phyloP scores from a whole-genome alignment of 345 rosid species.

The Eucalyptus regnans region DNA sequence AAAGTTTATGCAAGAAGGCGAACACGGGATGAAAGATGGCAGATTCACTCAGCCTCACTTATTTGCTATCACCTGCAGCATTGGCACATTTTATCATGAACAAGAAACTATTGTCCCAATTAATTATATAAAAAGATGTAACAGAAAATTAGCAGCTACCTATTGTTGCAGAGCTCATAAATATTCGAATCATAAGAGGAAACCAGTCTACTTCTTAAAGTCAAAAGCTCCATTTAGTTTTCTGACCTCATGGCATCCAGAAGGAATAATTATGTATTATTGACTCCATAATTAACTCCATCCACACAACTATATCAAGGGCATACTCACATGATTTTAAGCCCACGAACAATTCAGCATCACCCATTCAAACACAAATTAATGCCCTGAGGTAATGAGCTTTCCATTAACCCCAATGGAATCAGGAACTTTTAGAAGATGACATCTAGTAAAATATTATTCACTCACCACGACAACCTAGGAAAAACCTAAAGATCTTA shows the following conservation, averaged over 20 bases:
- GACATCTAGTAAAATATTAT: neutral
- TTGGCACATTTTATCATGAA: neutral
- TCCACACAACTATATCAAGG: neutral
- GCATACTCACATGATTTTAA: neutral
- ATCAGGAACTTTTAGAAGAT: neutral
- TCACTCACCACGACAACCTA: neutral
- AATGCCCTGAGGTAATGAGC: neutral
- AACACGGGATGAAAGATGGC: neutral
- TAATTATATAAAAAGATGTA: neutral
- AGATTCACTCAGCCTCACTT: neutral
- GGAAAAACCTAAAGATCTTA: neutral
- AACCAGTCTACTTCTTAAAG: neutral
- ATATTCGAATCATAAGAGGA: neutral
- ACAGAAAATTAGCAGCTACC: neutral
- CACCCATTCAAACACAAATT: neutral
- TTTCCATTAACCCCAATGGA: neutral
- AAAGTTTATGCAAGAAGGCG: neutral
- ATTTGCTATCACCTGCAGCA: neutral
- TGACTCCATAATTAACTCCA: neutral
- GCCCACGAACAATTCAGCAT: neutral
- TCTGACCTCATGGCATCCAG: neutral
- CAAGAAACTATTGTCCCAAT: neutral
- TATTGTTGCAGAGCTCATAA: neutral
- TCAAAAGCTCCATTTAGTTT: neutral
- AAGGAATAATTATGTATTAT: neutral